Base-by-base conservation (phyloP, 2,329 filamentous ascomycete genomes). In the Apiospora saccharicola region DNA sequence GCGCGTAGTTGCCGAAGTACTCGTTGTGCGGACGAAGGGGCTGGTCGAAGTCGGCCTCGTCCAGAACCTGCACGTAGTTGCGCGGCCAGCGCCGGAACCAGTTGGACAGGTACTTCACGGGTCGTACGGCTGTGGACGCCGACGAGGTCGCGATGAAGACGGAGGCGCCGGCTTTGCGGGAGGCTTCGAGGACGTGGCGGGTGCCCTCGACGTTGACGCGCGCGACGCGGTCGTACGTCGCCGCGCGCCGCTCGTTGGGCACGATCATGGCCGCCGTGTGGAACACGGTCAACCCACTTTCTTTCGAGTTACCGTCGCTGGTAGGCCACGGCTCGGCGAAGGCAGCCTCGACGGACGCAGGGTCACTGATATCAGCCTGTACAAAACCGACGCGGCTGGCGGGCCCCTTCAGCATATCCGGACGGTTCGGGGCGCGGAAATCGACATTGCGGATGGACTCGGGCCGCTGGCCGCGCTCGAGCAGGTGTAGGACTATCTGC, bases 221-320 rank as follows among this genome's bases (percentile, higher is more conserved):
- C 72, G 81, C 79, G 70, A 82, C 81, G 44, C 81, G 78, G 3
- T 79, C 80, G 67, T 84, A 84, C 26, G 83, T 82, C 2, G 78
- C 77, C 73, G 78, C 75, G 24, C 82, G 81, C 47, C 86, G 84
- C 67, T 87, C 85, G 0, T 80, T 80, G 0, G 84, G 79, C 8
- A 83, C 78, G 70, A 88, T 88, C 41, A 84, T 78, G 4, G 86
- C 86, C 13, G 86, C 86, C 3, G 78, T 86, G 78, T 88, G 86
- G 75, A 86, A 86, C 19, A 88, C 86, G 8, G 86, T 87, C 8
- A 88, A 79, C 19, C 46, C 46, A 41, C 46, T 8, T 49, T 10
- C 79, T 4, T 37, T 30, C 83, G 10, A 19, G 34, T 47, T n/a
- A n/a, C 19, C 10, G 8, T 3, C 80, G 8, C 76, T 74, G 2